Conservation (phyloP, 768 basidiomycete genomes). For the Sistotremastrum suecicum region DNA sequence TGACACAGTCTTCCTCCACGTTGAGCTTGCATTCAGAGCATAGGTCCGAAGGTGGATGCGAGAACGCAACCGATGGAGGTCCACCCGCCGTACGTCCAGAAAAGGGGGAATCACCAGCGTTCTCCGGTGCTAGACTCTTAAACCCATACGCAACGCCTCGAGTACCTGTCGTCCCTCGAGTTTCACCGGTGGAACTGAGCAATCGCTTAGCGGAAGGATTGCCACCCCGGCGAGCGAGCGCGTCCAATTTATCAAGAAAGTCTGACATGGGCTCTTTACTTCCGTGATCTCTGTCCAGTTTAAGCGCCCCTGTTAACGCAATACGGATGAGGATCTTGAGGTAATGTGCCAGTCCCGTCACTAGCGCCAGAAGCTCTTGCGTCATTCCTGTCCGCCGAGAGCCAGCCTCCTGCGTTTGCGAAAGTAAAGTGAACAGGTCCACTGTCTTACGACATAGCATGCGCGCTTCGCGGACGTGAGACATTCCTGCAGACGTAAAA, state of each 20-base stretch:
- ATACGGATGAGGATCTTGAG: slow-evolving; percentile 99
- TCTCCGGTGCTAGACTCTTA: slow-evolving; percentile 80
- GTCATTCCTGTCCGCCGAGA: slow-evolving; percentile 91
- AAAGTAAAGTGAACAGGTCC: slow-evolving; percentile 91
- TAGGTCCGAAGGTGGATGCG: slow-evolving; percentile 55
- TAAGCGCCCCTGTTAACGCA: slow-evolving; percentile 88
- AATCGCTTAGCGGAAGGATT: slow-evolving; percentile 66
- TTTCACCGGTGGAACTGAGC: slow-evolving; percentile 18
- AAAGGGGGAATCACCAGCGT: slow-evolving; percentile 81
- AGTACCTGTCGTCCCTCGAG: slow-evolving; percentile 33
- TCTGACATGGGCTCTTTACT: slow-evolving; percentile 72
- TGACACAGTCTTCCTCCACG: slow-evolving; percentile 94
- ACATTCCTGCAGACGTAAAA: slow-evolving; percentile 56
- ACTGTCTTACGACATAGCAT: slow-evolving; percentile 99
- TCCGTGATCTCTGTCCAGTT: slow-evolving; percentile 82
- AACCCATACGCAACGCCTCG: slow-evolving; percentile 87
- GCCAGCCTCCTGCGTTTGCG: slow-evolving; percentile 89
- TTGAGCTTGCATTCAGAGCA: slow-evolving; percentile 82
- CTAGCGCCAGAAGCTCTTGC: slow-evolving; percentile 89
- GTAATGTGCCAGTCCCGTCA: slow-evolving; percentile 98
- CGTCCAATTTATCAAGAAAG: slow-evolving; percentile 87
- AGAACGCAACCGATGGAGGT: slow-evolving; percentile 31
- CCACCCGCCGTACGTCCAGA: slow-evolving; percentile 25
- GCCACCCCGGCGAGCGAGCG: slow-evolving; percentile 75
- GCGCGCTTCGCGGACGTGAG: slow-evolving; percentile 94